Evolutionary conservation across 2,329 filamentous ascomycete genomes (phyloP), one percentile per base, ranked within the genome.

Genomic region (Fusarium nanum): DNA sequence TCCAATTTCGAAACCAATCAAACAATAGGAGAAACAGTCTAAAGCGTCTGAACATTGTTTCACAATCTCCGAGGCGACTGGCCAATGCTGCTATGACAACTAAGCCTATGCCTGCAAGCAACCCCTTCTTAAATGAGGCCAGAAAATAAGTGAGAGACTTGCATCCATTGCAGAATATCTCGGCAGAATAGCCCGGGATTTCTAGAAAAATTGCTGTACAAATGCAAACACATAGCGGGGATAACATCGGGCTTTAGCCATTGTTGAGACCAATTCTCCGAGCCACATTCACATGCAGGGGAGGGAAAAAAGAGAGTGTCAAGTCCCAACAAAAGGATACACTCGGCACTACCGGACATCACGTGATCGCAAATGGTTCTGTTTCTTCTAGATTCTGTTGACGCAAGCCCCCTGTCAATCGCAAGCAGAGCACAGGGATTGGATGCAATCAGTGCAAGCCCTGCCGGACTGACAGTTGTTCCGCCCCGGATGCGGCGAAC

Each of bases 261-360:
- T 60, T 71, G 55, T 72, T 71, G 69, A 66, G 68, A 58, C 27
- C 59, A 62, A 40, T 40, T 16, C 30, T 27, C 45, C 47, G 22
- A 53, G 22, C 42, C 23, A 56, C 30, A 49, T 23, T 68, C 64
- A 64, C 64, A 60, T 71, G 67, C 64, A 71, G 56, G 44, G 60
- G 41, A 61, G 23, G 44, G 28, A 34, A 28, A 37, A 14, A 46
- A n/a, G 25, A 32, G 18, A 41, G 27, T 34, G 48, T 34, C 50
- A 47, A 37, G 18, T 59, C 62, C 54, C 62, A 66, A 72, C 69
- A 72, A 71, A 65, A 64, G 68, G 60, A 64, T 49, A 62, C 37
- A 62, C 32, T 65, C 68, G 68, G 68, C 64, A 68, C 34, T 66
- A 28, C 64, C 69, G 57, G 52, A 10, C 6, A 40, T 13, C 69